phyloP scores from a whole-genome alignment of 495 filamentous ascomycete genomes.

The Darksidea phi region DNA sequence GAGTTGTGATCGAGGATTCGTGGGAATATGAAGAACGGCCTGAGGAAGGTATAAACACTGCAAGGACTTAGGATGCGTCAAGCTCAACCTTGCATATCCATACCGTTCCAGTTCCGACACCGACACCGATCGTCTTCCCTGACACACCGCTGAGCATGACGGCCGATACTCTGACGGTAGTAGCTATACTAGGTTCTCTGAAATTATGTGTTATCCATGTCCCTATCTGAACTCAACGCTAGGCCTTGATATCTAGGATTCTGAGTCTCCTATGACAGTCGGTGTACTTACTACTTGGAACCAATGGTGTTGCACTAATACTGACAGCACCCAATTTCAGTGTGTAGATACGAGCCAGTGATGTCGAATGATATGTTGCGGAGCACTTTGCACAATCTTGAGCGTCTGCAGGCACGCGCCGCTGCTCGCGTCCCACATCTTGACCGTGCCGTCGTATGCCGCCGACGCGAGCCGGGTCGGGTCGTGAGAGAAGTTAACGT shows the following conservation, averaged over 20 bases:
- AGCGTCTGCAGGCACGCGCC: conserved; percentile 21
- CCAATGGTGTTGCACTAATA: background rate
- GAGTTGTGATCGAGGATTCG: conserved; percentile 37
- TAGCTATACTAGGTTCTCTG: conserved; percentile 35
- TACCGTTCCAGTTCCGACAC: conserved; percentile 36
- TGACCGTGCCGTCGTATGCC: conserved; percentile 24
- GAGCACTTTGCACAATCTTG: conserved; percentile 4
- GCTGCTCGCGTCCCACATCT: conserved; percentile 25
- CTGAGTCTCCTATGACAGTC: background rate
- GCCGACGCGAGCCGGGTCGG: conserved; percentile 21
- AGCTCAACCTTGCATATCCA: background rate
- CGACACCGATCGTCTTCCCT: conserved; percentile 31
- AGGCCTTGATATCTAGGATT: conserved; percentile 27
- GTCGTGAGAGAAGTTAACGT: conserved; percentile 44
- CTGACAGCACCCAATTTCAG: conserved; percentile 15
- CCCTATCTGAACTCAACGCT: conserved; percentile 31
- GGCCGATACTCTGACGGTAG: conserved; percentile 39
- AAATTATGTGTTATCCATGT: conserved; percentile 37
- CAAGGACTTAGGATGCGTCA: no score
- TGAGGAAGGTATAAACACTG: no score
- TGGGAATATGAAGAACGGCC: conserved; percentile 28
- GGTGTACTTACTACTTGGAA: background rate
- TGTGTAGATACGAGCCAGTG: conserved; percentile 11
- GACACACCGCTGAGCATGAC: conserved; percentile 33
- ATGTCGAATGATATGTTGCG: conserved; percentile 9